A percentile compares a stretch with the other conserved stretches of the same genome.
Evolutionary conservation across 257 asterid genomes (phyloP).

Genomic region (Lithospermum erythrorhizon): DNA sequence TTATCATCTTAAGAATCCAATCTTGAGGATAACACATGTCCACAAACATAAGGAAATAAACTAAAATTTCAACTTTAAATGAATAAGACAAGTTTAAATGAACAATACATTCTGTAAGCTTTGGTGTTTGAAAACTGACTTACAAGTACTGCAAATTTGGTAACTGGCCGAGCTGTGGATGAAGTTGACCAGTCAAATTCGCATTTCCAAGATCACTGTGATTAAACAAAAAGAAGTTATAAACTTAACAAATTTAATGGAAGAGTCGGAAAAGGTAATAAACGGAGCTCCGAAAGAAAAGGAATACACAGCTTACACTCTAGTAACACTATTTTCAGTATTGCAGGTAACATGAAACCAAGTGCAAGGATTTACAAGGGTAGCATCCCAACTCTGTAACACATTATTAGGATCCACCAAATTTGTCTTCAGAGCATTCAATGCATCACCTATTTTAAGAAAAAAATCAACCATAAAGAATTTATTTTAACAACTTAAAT

Average conservation of each 20-base stretch:
- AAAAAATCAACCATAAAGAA: conserved; percentile 7
- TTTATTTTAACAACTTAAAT: too few relatives aligned
- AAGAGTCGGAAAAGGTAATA: conserved; percentile 2
- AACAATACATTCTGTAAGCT: neutral
- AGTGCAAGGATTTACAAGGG: conserved; percentile 95
- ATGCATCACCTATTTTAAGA: conserved; percentile 75
- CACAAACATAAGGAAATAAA: too few relatives aligned
- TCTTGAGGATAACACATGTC: too few relatives aligned
- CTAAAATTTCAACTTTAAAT: neutral
- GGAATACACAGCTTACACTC: conserved; percentile 58
- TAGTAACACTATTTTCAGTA: conserved; percentile 64
- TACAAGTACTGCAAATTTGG: conserved; percentile 73
- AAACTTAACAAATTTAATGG: neutral
- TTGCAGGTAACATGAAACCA: conserved; percentile 97
- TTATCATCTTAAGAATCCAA: too few relatives aligned
- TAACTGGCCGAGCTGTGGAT: conserved; percentile 87
- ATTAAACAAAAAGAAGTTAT: conserved; percentile 11
- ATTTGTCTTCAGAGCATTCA: conserved; percentile 63
- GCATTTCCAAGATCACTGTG: conserved; percentile 95
- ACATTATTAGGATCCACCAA: conserved; percentile 84
- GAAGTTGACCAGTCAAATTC: conserved; percentile 76
- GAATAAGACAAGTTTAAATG: conserved; percentile 1
- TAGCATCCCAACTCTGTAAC: conserved; percentile 94
- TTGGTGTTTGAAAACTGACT: conserved; percentile 22
- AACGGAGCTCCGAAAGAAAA: conserved; percentile 3